These are phyloP conservation scores for Vicia villosa DNA, from an alignment of 306 rosid genomes.

Conservation along the genomic window DNA sequence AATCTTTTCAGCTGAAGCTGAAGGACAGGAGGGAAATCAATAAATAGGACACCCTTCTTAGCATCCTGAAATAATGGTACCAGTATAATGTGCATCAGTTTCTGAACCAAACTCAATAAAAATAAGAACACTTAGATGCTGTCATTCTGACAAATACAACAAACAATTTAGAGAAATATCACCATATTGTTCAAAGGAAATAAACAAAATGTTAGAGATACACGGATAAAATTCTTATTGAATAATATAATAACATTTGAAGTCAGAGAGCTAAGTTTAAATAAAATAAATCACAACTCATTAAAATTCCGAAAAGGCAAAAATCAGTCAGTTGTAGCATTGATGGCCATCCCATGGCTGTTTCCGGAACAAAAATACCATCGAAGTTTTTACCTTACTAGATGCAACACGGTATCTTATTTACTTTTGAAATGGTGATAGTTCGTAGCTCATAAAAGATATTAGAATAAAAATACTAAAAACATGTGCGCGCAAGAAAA, in stretches of 20 bases:
- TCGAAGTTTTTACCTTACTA: slow-evolving; percentile 1
- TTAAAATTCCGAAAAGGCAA: not conserved
- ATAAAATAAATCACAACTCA: slow-evolving; percentile 4
- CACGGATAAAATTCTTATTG: not conserved
- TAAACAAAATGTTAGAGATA: slow-evolving; percentile 1
- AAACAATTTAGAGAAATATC: not conserved
- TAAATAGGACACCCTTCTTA: slow-evolving; percentile 87
- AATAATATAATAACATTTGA: slow-evolving; percentile 8
- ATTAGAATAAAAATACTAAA: slow-evolving; percentile 3
- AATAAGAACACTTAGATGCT: not conserved
- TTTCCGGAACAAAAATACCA: not conserved
- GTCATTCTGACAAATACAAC: slow-evolving; percentile 14
- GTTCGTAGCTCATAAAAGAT: not conserved
- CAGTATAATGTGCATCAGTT: slow-evolving; percentile 32
- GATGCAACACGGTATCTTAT: slow-evolving; percentile 1
- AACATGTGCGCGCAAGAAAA: slow-evolving; percentile 8
- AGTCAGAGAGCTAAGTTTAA: not conserved
- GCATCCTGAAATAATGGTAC: slow-evolving; percentile 68
- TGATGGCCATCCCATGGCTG: slow-evolving; percentile 14
- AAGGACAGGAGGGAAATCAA: slow-evolving; percentile 92
- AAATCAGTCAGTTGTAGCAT: not conserved
- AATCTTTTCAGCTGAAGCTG: slow-evolving; percentile 92
- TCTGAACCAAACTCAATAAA: slow-evolving; percentile 20
- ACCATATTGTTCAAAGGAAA: slow-evolving; percentile 6
- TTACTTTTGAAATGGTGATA: not conserved